Evolutionary conservation across 2,329 filamentous ascomycete species (phyloP).

Genomic region (Pseudocercospora eumusae): DNA sequence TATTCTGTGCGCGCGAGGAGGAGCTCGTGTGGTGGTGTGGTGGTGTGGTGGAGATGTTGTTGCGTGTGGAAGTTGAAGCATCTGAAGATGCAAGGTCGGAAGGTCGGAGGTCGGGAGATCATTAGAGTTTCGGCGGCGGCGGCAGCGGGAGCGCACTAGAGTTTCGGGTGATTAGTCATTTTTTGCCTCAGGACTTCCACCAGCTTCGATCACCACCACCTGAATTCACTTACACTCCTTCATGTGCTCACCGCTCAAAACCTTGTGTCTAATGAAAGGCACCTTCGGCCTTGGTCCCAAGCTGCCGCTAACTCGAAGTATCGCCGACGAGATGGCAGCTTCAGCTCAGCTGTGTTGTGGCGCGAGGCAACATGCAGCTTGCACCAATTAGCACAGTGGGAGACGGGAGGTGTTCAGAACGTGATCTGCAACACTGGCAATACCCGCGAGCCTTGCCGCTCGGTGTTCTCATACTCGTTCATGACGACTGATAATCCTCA

Average conservation of each 20-base stretch:
- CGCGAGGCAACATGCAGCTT: background rate
- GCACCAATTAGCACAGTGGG: background rate
- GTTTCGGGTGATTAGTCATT: background rate
- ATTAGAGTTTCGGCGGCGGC: too few species aligned
- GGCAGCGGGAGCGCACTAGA: background rate
- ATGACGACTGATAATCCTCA: too few species aligned
- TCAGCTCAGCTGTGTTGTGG: background rate
- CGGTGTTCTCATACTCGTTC: too few species aligned
- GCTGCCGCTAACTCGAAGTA: too few species aligned
- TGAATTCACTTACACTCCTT: background rate
- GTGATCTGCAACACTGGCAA: background rate
- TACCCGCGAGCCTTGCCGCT: background rate
- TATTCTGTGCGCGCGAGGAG: background rate
- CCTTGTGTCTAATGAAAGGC: too few species aligned
- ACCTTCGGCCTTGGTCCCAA: too few species aligned
- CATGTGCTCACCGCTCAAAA: too few species aligned
- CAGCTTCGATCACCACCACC: background rate
- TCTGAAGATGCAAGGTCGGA: background rate
- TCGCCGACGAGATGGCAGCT: background rate
- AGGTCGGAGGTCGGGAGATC: too few species aligned
- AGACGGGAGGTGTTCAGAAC: background rate
- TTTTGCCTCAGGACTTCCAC: constrained; percentile 7
- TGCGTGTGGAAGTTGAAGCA: background rate
- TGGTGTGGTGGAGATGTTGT: background rate
- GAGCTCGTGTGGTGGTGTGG: background rate